Base-by-base conservation (phyloP, 163 green algal species). In the Scenedesmus sp. region DNA sequence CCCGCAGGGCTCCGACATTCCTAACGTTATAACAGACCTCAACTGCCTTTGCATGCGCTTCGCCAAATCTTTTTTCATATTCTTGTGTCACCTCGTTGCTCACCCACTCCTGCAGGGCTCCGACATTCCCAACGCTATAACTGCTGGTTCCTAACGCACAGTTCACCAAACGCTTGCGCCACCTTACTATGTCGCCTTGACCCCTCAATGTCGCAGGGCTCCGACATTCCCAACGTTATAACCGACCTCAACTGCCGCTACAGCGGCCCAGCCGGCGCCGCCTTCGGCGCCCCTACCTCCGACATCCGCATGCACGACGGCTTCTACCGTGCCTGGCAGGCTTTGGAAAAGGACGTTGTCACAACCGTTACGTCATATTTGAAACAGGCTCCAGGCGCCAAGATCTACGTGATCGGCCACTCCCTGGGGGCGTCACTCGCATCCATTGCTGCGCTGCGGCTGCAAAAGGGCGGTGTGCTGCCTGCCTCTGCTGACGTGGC, bases 301-400 rank as follows among this genome's bases (percentile, higher is more conserved):
- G 46, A 64, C 81, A 1, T 86, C n/a, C 20, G 52, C 4, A 52
- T 86, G 54, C 81, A 86, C 54, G 16, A 60, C 13, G 81, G 81
- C 81, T 86, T 86, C 81, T 86, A 60, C 52, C 81, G 55, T 13
- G 81, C 52, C 1, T 86, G 81, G 81, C 34, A 86, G 54, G 81
- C n/a, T 6, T 15, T 86, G 18, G 81, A 86, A 60, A 13, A 4
- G 16, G 81, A 26, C 15, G 81, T 86, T 4, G 13, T 62, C 0
- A 26, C 54, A 3, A 20, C 52, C 5, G 52, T 86, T 1, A 62
- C 1, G 2, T 12, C 6, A 15, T 46, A 67, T 54, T 4, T 86
- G 52, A 13, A 10, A 4, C 20, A 60, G n/a, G 81, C 57, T 18
- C 81, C 81, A 3, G 13, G 55, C 15, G 55, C 16, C 16, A 60